phyloP scores from a whole-genome alignment of 495 filamentous ascomycete genomes.

The Bathelium albidoporum region DNA sequence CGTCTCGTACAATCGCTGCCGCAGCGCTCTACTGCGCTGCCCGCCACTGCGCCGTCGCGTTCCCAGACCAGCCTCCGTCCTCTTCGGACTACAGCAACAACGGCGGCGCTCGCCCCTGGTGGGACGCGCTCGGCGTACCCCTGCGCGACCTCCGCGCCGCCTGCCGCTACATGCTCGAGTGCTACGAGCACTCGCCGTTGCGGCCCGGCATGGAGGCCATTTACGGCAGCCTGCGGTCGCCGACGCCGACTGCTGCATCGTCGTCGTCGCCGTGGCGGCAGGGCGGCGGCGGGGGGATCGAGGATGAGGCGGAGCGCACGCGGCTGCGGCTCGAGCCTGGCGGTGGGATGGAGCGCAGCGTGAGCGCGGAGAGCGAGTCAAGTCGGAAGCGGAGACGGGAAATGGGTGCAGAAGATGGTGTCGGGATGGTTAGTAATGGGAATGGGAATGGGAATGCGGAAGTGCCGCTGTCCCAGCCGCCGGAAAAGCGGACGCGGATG shows the following conservation, averaged over 20 bases:
- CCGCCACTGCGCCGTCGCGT: conserved; percentile 53
- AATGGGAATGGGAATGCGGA: not conserved
- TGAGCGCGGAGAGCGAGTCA: not conserved
- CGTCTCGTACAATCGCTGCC: conserved; percentile 68
- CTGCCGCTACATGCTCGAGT: conserved; percentile 58
- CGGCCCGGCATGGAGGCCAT: not conserved
- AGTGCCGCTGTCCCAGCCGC: not conserved
- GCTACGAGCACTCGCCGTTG: conserved; percentile 59
- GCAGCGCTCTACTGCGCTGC: conserved; percentile 79
- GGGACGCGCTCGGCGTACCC: conserved; percentile 58
- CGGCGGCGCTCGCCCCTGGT: conserved; percentile 85
- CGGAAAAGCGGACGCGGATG: not conserved
- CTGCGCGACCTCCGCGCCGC: conserved; percentile 54
- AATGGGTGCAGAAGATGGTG: too few relatives aligned
- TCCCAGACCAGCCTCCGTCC: conserved; percentile 62
- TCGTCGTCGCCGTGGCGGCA: not conserved
- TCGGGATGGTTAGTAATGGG: not conserved
- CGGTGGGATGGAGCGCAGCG: not conserved
- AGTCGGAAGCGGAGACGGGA: conserved; percentile 2
- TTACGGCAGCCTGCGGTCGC: not conserved
- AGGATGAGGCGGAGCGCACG: not conserved
- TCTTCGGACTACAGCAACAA: too few relatives aligned
- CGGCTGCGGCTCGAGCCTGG: not conserved
- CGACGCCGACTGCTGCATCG: too few relatives aligned
- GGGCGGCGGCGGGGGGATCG: not conserved